These are phyloP conservation scores for Candida piceae DNA, from an alignment of 805 yeast species.

Conservation along the genomic window DNA sequence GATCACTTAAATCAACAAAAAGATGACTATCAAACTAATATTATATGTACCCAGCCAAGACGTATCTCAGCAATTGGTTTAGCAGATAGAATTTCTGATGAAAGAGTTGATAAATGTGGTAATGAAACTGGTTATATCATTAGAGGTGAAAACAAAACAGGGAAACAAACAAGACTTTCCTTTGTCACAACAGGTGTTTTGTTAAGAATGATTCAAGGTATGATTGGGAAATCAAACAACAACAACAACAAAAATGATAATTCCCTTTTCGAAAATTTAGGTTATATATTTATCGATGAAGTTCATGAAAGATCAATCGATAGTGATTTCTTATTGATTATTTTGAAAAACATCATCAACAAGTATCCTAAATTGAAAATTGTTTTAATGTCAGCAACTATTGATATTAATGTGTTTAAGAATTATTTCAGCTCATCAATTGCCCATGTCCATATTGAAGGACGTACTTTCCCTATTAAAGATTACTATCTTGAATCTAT, in stretches of 20 bases:
- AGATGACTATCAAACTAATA: slow-evolving; percentile 49
- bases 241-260: slow-evolving; percentile 20
- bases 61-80: slow-evolving; percentile 93
- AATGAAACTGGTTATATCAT: slow-evolving; percentile 84
- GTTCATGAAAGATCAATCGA: slow-evolving; percentile 96
- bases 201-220: slow-evolving; percentile 71
- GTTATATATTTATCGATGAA: slow-evolving; percentile 82
- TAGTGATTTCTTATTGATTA: slow-evolving; percentile 75
- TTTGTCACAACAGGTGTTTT: slow-evolving; percentile 93
- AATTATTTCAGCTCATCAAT: slow-evolving; percentile 56
- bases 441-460: slow-evolving; percentile 74
- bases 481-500: slow-evolving; percentile 72
- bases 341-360: slow-evolving; percentile 57
- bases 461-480: slow-evolving; percentile 87
- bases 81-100: slow-evolving; percentile 88
- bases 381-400: slow-evolving; percentile 92
- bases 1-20: slow-evolving; percentile 55
- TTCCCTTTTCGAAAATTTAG: slow-evolving; percentile 47
- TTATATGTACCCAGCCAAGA: slow-evolving; percentile 92
- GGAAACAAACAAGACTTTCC: slow-evolving; percentile 60
- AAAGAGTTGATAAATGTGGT: slow-evolving; percentile 61
- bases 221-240: slow-evolving; percentile 28
- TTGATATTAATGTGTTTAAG: slow-evolving; percentile 62
- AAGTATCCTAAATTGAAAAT: slow-evolving; percentile 55
- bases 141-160: slow-evolving; percentile 78